Evolutionary conservation across 495 filamentous ascomycete genomes (phyloP), one percentile per base, ranked within the genome.

Genomic region (Hyaloscypha finlandica): DNA sequence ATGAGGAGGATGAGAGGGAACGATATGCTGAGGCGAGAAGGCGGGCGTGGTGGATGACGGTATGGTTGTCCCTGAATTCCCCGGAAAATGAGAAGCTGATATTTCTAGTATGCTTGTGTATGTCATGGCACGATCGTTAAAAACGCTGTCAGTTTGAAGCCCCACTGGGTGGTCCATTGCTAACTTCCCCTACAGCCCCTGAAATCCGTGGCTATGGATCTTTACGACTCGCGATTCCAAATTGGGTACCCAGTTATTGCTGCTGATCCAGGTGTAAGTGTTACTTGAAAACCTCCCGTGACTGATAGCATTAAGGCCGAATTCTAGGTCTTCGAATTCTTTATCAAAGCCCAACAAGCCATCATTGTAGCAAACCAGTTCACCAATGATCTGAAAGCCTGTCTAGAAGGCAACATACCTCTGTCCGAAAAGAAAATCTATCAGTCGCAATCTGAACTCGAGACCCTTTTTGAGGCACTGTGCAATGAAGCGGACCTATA

Each of bases 31-130:
- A 88, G 69, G 84, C 84, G 56, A 80, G 81, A 70, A 76, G 83
- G 37, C 79, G 85, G 69, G 79, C 81, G 55, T 88, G 86, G 86
- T 88, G 86, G 86, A 87, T 87, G 85, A 88, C 85, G 61, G 83
- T 83, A 77, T 42, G 74, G 62, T 37, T 37, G 3, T 37, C 12
- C 35, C 35, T 37, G 8, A 12, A 33, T 39, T 66, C 8, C 55
- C n/a, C 1, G 35, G 16, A 19, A 35, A 29, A 5, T 6, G 19
- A 29, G 5, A 4, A 14, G 30, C 30, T 32, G 58, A 35, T 42
- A 3, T 37, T 4, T 16, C 31, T 71, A 85, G 83, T 87, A 86
- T 68, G 83, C 86, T 42, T 85, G 79, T 73, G 83, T 85, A 52
- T 80, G 84, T 45, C 86, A 88, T 75, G 81, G 83, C 3, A 84